A percentile compares a stretch with the other conserved stretches of the same genome.
Evolutionary conservation across 257 asterid species (phyloP).

Genomic region (Fraxinus anomala): DNA sequence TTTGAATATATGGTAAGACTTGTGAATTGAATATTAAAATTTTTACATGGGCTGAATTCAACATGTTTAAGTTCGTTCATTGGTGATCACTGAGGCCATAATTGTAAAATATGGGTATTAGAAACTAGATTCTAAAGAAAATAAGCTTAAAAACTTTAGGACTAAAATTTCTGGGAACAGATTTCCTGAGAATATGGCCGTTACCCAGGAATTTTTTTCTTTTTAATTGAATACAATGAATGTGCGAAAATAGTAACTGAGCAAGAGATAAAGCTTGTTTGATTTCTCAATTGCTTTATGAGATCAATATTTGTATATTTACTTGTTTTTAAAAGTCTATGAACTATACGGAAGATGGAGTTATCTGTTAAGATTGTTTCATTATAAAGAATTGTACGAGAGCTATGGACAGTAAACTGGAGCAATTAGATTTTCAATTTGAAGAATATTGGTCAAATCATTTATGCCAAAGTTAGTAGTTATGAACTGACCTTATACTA

Average conservation of each 20-base stretch:
- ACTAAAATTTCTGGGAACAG: not conserved
- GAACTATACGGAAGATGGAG: not conserved
- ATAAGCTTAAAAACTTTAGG: not conserved
- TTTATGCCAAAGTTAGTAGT: not conserved
- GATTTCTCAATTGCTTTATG: not conserved
- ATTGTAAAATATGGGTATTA: not conserved
- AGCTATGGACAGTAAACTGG: not conserved
- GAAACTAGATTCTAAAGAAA: not conserved
- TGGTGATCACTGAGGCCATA: not conserved
- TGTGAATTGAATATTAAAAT: not conserved
- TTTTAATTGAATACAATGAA: not conserved
- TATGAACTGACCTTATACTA: not conserved
- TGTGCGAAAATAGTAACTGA: not conserved
- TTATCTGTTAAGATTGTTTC: not conserved
- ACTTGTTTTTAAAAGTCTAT: not conserved
- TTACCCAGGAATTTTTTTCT: not conserved
- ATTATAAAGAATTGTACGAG: not conserved
- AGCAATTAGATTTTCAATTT: not conserved
- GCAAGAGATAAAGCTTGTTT: not conserved
- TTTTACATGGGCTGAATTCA: not conserved
- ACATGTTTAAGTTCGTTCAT: not conserved
- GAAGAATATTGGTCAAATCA: not conserved
- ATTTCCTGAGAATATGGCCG: not conserved
- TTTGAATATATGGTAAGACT: not conserved
- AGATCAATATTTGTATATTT: not conserved